These are phyloP conservation scores for Dryas alaskensis DNA, from an alignment of 306 rosid species.

Conservation along the genomic window DNA sequence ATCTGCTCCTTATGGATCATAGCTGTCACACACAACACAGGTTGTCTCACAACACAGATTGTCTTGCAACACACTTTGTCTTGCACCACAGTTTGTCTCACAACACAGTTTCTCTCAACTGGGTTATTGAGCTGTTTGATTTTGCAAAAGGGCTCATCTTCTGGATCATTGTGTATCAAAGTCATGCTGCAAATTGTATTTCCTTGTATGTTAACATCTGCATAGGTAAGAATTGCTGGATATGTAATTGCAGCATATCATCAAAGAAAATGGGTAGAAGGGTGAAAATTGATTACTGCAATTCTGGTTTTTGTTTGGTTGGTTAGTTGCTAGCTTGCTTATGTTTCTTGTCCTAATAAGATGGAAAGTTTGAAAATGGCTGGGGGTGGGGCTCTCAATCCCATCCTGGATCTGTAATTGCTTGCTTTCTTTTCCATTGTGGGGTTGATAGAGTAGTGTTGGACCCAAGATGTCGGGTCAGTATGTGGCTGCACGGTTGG, in stretches of 20 bases:
- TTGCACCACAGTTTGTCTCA: too few species aligned
- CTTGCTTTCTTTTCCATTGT: background rate
- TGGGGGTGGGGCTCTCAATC: background rate
- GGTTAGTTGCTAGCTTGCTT: conserved; percentile 16
- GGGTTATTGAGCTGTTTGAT: conserved; percentile 31
- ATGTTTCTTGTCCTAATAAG: conserved; percentile 21
- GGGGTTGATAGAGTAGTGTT: background rate
- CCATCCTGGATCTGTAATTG: background rate
- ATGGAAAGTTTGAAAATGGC: conserved; percentile 3
- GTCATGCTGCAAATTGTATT: conserved; percentile 44
- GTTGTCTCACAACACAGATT: background rate
- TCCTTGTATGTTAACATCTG: conserved; percentile 51
- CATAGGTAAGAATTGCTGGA: conserved; percentile 43
- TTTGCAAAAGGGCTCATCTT: conserved; percentile 43
- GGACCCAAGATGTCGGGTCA: too few species aligned
- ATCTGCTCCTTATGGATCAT: conserved; percentile 45
- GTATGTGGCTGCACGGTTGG: too few species aligned
- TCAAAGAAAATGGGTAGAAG: conserved; percentile 33
- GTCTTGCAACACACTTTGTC: too few species aligned
- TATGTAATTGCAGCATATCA: conserved; percentile 51
- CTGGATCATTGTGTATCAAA: conserved; percentile 40
- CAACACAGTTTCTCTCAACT: conserved; percentile 2
- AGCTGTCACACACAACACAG: conserved; percentile 14
- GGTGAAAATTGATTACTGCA: conserved; percentile 39
- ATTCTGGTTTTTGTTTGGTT: conserved; percentile 8